Conservation (phyloP, 495 filamentous ascomycete genomes). For the Peziza echinospora region DNA sequence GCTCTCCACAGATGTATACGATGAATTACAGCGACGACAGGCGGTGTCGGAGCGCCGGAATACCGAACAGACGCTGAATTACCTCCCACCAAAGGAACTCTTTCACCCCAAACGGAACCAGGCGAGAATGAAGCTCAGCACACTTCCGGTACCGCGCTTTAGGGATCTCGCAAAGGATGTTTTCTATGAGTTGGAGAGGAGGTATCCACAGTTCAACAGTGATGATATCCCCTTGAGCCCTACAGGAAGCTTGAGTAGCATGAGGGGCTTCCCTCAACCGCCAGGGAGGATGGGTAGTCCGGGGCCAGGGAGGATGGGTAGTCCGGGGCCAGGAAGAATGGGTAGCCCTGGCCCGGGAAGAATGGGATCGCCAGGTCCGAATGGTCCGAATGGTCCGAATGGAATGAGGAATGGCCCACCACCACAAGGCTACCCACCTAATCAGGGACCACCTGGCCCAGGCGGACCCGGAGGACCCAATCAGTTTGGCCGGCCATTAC, state of each 20-base stretch:
- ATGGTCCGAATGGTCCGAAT: conserved; percentile 1
- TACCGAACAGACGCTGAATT: conserved; percentile 33
- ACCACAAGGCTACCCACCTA: conserved; percentile 8
- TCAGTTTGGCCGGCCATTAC: conserved; percentile 40
- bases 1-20: conserved; percentile 90
- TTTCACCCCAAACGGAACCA: conserved; percentile 97
- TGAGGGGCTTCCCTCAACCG: conserved; percentile 9
- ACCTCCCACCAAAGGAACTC: conserved; percentile 55
- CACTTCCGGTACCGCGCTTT: conserved; percentile 63
- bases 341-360: conserved; percentile 12
- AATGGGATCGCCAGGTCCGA: conserved; percentile 1
- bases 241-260: conserved; percentile 20
- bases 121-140: conserved; percentile 79
- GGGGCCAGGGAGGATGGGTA: conserved; percentile 5
- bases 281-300: conserved; percentile 9
- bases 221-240: conserved; percentile 51
- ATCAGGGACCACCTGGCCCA: conserved; percentile 5
- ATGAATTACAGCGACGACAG: conserved; percentile 66
- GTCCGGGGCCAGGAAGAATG: conserved; percentile 13
- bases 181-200: conserved; percentile 75
- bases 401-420: conserved; percentile 10
- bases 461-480: conserved; percentile 17
- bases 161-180: conserved; percentile 87
- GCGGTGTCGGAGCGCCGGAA: conserved; percentile 27
- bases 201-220: conserved; percentile 61